Evolutionary conservation across 1,284 basidiomycete species (phyloP).

Genomic region (Puccinia triticina): DNA sequence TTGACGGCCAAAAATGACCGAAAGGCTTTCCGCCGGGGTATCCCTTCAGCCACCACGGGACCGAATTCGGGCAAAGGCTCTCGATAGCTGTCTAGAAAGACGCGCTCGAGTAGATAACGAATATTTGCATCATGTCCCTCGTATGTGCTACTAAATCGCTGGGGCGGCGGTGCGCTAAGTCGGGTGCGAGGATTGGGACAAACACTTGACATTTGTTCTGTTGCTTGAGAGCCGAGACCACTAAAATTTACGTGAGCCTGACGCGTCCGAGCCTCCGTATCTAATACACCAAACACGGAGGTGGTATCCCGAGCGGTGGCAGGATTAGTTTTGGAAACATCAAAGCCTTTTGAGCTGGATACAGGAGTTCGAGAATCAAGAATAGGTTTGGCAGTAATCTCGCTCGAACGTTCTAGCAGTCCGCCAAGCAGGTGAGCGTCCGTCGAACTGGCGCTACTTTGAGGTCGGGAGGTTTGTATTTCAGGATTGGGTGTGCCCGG

Average conservation of each 20-base stretch:
- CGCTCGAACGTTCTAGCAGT: slow-evolving; percentile 29
- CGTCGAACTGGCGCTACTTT: slow-evolving; percentile 13
- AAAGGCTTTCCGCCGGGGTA: slow-evolving; percentile 63
- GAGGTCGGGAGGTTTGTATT: slow-evolving; percentile 24
- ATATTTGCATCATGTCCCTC: slow-evolving; percentile 86
- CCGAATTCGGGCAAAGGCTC: slow-evolving; percentile 87
- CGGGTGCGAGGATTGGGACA: slow-evolving; percentile 53
- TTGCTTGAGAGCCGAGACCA: slow-evolving; percentile 36
- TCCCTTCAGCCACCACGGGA: slow-evolving; percentile 66
- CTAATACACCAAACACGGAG: slow-evolving; percentile 42
- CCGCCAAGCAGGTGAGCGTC: slow-evolving; percentile 20
- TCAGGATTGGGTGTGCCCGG: slow-evolving; percentile 30
- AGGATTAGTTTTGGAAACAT: slow-evolving; percentile 51
- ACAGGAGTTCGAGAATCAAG: slow-evolving; percentile 40
- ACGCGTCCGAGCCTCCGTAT: slow-evolving; percentile 28
- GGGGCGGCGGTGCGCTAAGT: background rate
- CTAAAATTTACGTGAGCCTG: slow-evolving; percentile 16
- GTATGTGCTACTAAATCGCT: slow-evolving; percentile 61
- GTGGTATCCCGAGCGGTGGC: slow-evolving; percentile 49
- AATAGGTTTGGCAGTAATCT: slow-evolving; percentile 30
- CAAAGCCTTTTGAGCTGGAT: slow-evolving; percentile 49
- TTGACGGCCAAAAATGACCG: slow-evolving; percentile 57
- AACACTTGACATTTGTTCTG: slow-evolving; percentile 56
- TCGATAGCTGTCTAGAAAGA: slow-evolving; percentile 80
- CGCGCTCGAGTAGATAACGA: slow-evolving; percentile 75